Percentiles rank a stretch among this genome's conserved stretches.
phyloP scores from a whole-genome alignment of 306 rosid genomes.

The Corylus americana region DNA sequence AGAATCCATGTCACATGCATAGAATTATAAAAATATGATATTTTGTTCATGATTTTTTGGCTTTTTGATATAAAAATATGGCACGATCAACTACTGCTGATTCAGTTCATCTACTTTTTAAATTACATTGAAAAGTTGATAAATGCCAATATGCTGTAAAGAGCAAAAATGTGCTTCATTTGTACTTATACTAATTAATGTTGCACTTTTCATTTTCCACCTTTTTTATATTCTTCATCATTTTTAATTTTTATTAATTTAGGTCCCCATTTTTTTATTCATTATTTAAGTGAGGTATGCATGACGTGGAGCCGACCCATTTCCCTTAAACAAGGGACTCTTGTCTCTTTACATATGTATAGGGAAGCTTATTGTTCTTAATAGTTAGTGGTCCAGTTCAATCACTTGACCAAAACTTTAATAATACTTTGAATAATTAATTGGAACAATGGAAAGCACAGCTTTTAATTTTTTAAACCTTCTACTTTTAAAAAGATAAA shows the following conservation, averaged over 20 bases:
- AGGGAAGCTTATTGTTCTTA: constrained; percentile 58
- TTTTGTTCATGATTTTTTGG: neutral
- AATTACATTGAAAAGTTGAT: constrained; percentile 32
- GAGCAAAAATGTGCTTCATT: constrained; percentile 34
- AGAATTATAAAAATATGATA: neutral
- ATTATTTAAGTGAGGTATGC: constrained; percentile 38
- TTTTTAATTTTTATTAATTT: neutral
- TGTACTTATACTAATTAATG: constrained; percentile 36
- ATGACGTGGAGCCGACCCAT: constrained; percentile 62
- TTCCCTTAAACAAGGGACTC: constrained; percentile 51
- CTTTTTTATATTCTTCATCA: neutral
- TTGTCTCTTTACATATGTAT: constrained; percentile 48
- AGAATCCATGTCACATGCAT: neutral
- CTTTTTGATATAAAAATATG: neutral
- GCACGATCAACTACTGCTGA: constrained; percentile 11
- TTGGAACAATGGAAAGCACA: constrained; percentile 36
- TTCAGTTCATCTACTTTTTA: constrained; percentile 29
- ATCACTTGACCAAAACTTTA: constrained; percentile 54
- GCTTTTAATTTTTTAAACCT: constrained; percentile 33
- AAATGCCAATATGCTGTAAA: constrained; percentile 37
- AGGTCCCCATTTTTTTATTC: neutral
- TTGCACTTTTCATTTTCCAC: constrained; percentile 17
- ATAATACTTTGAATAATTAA: constrained; percentile 36
- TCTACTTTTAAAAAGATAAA: constrained; percentile 33
- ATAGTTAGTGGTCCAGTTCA: constrained; percentile 58